Evolutionary conservation across 176 grass and related monocot genomes (phyloP).

Genomic region (Paspalum notatum): DNA sequence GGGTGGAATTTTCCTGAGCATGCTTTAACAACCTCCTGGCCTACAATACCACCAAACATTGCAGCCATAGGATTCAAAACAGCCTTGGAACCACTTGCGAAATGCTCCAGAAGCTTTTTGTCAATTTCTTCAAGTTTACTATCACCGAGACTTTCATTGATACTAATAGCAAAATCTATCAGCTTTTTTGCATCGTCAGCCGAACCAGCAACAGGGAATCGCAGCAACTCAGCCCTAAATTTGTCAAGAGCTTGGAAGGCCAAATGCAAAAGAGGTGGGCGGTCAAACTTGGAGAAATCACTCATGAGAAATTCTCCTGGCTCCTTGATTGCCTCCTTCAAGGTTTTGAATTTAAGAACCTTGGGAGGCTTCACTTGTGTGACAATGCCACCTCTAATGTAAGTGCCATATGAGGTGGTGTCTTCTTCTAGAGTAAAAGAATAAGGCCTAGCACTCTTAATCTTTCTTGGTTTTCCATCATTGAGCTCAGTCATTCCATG

Average conservation of each 20-base stretch:
- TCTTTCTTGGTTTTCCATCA: constrained; percentile 88
- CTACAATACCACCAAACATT: constrained; percentile 95
- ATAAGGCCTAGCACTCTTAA: constrained; percentile 83
- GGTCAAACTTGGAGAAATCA: constrained; percentile 94
- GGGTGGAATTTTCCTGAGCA: constrained; percentile 98
- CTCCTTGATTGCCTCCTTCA: constrained; percentile 84
- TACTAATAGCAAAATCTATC: constrained; percentile 54
- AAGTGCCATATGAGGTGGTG: constrained; percentile 69
- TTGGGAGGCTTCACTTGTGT: constrained; percentile 90
- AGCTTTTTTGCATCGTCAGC: constrained; percentile 71
- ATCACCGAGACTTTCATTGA: constrained; percentile 73
- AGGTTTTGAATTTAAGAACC: constrained; percentile 77
- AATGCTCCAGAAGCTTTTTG: constrained; percentile 75
- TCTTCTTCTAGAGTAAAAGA: constrained; percentile 93
- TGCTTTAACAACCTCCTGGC: constrained; percentile 91
- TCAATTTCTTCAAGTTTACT: constrained; percentile 74
- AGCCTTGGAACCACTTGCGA: constrained; percentile 73
- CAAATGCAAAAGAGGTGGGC: constrained; percentile 78
- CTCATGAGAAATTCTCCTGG: constrained; percentile 94
- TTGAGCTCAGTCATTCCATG: constrained; percentile 87
- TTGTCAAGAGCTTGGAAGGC: constrained; percentile 92
- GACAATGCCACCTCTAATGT: constrained; percentile 81
- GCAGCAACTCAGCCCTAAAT: constrained; percentile 64
- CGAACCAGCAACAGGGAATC: constrained; percentile 76
- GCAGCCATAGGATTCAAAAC: constrained; percentile 95